Conservation (phyloP, 1,139 yeast genomes). For the Yamadazyma dendronema region DNA sequence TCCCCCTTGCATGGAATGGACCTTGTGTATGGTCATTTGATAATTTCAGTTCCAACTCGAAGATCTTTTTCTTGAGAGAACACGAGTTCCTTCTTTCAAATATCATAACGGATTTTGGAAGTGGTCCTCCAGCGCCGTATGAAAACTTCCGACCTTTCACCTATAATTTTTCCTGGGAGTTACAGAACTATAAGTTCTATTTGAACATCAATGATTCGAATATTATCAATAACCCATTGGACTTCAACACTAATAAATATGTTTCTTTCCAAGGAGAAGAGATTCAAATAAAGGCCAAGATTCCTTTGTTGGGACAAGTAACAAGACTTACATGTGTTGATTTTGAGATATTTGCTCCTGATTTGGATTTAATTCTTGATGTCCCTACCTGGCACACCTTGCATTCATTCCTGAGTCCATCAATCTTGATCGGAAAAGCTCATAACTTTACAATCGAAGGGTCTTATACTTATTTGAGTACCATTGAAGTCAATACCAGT, state of each 20-base stretch:
- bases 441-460: conserved; percentile 63
- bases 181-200: conserved; percentile 55
- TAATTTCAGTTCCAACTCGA: conserved; percentile 51
- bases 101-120: conserved; percentile 69
- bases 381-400: conserved; percentile 93
- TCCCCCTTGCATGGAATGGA: conserved; percentile 84
- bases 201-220: conserved; percentile 84
- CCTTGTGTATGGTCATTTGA: conserved; percentile 65
- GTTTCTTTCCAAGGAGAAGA: conserved; percentile 68
- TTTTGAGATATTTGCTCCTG: conserved; percentile 56
- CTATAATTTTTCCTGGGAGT: conserved; percentile 61
- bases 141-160: conserved; percentile 71
- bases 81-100: conserved; percentile 78
- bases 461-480: conserved; percentile 58
- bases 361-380: conserved; percentile 60
- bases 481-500: conserved; percentile 61
- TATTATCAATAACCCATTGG: conserved; percentile 85
- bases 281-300: conserved; percentile 43
- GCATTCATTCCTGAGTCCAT: conserved; percentile 62
- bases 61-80: conserved; percentile 74
- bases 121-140: conserved; percentile 72
- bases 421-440: conserved; percentile 63
- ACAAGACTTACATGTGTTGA: conserved; percentile 55
- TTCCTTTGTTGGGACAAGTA: conserved; percentile 65
- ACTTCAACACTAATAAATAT: conserved; percentile 75